These are phyloP conservation scores for Cornus kousa DNA, from an alignment of 148 eudicot species.

Conservation along the genomic window DNA sequence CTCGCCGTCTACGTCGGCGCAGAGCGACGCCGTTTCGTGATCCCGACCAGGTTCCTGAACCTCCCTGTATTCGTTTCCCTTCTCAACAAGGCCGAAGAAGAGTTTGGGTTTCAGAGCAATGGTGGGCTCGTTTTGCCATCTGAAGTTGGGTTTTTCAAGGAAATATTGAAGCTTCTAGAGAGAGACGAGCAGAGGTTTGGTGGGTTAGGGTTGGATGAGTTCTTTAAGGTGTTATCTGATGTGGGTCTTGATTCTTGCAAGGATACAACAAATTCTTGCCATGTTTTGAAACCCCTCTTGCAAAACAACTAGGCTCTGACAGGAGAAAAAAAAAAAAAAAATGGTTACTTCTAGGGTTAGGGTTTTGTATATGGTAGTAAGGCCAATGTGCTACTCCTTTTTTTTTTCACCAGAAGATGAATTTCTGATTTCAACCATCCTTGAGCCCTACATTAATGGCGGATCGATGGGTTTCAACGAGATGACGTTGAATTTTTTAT, in stretches of 20 bases:
- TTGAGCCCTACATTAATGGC: not conserved
- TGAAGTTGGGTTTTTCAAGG: slow-evolving; percentile 15
- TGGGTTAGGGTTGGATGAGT: slow-evolving; percentile 22
- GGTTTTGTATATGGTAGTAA: not conserved
- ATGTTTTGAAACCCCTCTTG: slow-evolving; percentile 7
- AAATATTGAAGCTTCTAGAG: slow-evolving; percentile 14
- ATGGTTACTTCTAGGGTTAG: not conserved
- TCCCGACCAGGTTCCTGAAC: slow-evolving; percentile 35
- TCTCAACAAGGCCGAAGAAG: slow-evolving; percentile 32
- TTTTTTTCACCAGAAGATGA: not conserved
- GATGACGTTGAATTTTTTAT: not conserved
- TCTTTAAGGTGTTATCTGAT: slow-evolving; percentile 10
- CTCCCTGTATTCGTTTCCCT: slow-evolving; percentile 24
- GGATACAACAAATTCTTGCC: not conserved
- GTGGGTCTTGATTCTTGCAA: slow-evolving; percentile 10
- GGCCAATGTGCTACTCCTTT: not conserved
- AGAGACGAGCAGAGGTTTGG: slow-evolving; percentile 22
- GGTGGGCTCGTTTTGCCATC: slow-evolving; percentile 29
- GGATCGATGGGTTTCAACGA: not conserved
- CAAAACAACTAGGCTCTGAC: slow-evolving; percentile 12
- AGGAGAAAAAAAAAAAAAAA: no score
- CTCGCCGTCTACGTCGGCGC: slow-evolving; percentile 30
- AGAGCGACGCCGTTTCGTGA: slow-evolving; percentile 26
- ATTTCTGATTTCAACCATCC: not conserved
- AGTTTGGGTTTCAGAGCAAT: slow-evolving; percentile 23